phyloP scores from a whole-genome alignment of 2,329 filamentous ascomycete species.

The Colletotrichum sp. region DNA sequence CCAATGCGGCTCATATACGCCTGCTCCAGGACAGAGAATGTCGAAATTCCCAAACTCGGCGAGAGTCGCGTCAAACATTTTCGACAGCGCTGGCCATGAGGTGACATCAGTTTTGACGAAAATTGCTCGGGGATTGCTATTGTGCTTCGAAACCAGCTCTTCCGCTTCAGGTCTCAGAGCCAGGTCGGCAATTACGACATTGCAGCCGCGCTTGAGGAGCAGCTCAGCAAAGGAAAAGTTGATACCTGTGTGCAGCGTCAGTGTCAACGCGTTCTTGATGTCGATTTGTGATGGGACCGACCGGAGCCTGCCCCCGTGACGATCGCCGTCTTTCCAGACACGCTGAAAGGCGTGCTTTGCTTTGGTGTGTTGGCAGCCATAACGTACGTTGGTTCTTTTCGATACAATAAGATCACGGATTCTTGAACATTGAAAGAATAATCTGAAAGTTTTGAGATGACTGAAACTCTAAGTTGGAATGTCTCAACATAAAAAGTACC shows the following conservation, averaged over 20 bases:
- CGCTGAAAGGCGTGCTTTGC: constrained; percentile 23
- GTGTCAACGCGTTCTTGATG: not conserved
- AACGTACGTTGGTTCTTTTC: not conserved
- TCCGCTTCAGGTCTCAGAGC: constrained; percentile 46
- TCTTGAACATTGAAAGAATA: not conserved
- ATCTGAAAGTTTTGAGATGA: not conserved
- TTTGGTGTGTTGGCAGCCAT: not conserved
- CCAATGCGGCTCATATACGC: constrained; percentile 50
- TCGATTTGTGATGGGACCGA: not conserved
- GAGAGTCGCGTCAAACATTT: constrained; percentile 38
- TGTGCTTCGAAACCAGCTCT: constrained; percentile 31
- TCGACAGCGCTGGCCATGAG: constrained; percentile 40
- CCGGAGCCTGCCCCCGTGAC: constrained; percentile 33
- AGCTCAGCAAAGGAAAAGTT: constrained; percentile 48
- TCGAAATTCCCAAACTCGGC: constrained; percentile 42
- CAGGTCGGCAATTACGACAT: constrained; percentile 51
- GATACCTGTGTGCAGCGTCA: constrained; percentile 36
- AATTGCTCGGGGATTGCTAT: constrained; percentile 33
- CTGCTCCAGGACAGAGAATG: constrained; percentile 51
- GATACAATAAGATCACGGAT: not conserved
- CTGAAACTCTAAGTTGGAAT: not conserved
- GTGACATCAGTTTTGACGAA: constrained; percentile 52
- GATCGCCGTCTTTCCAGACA: constrained; percentile 32
- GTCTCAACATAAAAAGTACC: not conserved
- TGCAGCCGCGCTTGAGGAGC: constrained; percentile 45